phyloP scores from a whole-genome alignment of 1,284 basidiomycete genomes.

The Spongispora temasekensis region DNA sequence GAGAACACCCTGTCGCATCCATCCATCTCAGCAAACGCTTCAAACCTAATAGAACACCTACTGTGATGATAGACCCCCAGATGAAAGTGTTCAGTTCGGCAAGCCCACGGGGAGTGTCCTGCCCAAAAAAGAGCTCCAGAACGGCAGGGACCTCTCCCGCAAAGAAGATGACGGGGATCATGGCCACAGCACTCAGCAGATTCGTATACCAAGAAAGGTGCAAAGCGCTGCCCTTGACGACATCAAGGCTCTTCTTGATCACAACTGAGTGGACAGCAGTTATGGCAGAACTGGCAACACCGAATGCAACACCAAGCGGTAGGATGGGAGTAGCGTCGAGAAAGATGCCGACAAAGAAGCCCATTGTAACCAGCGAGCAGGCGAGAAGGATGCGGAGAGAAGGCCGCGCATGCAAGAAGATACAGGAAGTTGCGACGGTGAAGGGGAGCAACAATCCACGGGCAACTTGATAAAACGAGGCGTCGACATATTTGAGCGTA shows the following conservation, averaged over 20 bases:
- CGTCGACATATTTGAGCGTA: slow-evolving; percentile 88
- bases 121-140: slow-evolving; percentile 54
- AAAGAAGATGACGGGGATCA: slow-evolving; percentile 68
- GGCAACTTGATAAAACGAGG: slow-evolving; percentile 90
- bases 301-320: slow-evolving; percentile 67
- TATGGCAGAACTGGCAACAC: slow-evolving; percentile 74
- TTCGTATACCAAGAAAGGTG: slow-evolving; percentile 87
- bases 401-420: slow-evolving; percentile 72
- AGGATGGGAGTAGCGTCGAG: slow-evolving; percentile 68
- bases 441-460: slow-evolving; percentile 86
- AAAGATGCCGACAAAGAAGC: slow-evolving; percentile 86
- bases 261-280: slow-evolving; percentile 84
- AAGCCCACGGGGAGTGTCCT: slow-evolving; percentile 41
- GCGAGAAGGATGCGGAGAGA: slow-evolving; percentile 69
- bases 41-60: slow-evolving; percentile 35
- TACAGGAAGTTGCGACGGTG: slow-evolving; percentile 78
- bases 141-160: slow-evolving; percentile 71
- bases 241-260: slow-evolving; percentile 76
- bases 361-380: slow-evolving; percentile 74
- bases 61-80: slow-evolving; percentile 77
- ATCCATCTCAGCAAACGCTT: slow-evolving; percentile 7
- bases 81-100: slow-evolving; percentile 66
- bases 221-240: slow-evolving; percentile 78
- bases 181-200: slow-evolving; percentile 63
- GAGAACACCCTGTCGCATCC: slow-evolving; percentile 59